Percentiles rank a stretch among this genome's conserved stretches.
These are phyloP conservation scores for Misopates orontium DNA, from an alignment of 257 asterid genomes.

Conservation along the genomic window DNA sequence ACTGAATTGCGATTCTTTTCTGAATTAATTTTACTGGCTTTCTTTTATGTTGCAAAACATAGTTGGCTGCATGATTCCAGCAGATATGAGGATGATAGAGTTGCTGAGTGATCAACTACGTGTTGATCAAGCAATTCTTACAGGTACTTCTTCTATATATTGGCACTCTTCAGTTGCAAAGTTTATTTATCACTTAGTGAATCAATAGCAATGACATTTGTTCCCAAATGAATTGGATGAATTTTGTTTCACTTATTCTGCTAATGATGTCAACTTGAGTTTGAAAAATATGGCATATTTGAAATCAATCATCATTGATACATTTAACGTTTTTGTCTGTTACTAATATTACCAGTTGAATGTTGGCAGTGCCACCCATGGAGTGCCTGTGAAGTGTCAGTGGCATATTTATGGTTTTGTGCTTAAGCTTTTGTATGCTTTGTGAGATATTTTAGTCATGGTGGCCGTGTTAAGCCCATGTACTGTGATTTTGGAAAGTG, in stretches of 20 bases:
- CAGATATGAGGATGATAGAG: constrained; percentile 97
- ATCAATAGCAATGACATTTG: neutral
- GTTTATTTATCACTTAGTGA: constrained; percentile 16
- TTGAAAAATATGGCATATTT: constrained; percentile 8
- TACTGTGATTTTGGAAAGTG: neutral
- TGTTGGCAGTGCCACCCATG: constrained; percentile 16
- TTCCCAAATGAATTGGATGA: neutral
- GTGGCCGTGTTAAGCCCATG: constrained; percentile 2
- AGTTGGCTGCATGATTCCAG: constrained; percentile 99
- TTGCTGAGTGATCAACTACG: constrained; percentile 87
- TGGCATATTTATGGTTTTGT: neutral
- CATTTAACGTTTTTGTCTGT: constrained; percentile 4
- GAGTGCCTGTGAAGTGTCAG: constrained; percentile 3
- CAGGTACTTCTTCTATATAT: constrained; percentile 49
- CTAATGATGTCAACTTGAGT: constrained; percentile 16
- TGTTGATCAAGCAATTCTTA: constrained; percentile 97
- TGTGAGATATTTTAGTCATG: neutral
- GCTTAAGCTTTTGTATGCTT: constrained; percentile 7
- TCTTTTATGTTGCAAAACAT: constrained; percentile 27
- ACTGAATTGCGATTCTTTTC: constrained; percentile 15
- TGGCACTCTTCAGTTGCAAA: constrained; percentile 13
- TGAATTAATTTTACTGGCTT: constrained; percentile 26
- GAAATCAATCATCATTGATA: neutral
- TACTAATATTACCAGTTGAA: constrained; percentile 17
- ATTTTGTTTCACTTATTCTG: constrained; percentile 23